Percentiles rank a stretch among this genome's conserved stretches.
Evolutionary conservation across 192 early-diverging fungal species (phyloP).

Genomic region (Chytriomyces hyalinus): DNA sequence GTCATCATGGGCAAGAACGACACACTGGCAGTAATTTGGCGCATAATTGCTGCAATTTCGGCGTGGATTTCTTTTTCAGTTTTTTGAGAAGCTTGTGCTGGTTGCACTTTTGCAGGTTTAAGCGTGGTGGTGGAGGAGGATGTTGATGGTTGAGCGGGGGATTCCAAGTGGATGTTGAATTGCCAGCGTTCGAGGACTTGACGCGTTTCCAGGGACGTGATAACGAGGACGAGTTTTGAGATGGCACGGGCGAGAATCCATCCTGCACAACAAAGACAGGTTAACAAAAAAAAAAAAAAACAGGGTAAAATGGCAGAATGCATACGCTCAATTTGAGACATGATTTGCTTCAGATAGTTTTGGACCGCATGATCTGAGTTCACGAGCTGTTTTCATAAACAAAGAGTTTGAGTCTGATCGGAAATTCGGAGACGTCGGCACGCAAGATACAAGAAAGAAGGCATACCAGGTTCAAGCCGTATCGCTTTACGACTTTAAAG

Average conservation of each 20-base stretch:
- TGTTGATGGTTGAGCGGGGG: neutral
- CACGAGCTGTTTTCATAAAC: conserved; percentile 54
- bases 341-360: conserved; percentile 76
- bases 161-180: conserved; percentile 83
- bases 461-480: conserved; percentile 74
- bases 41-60: conserved; percentile 88
- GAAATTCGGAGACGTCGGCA: neutral
- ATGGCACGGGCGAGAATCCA: conserved; percentile 80
- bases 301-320: conserved; percentile 7
- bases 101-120: neutral
- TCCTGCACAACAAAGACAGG: conserved; percentile 44
- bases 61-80: conserved; percentile 66
- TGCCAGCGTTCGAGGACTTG: conserved; percentile 93
- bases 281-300: neutral
- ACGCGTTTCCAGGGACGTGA: conserved; percentile 81
- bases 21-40: conserved; percentile 89
- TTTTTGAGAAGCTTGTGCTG: conserved; percentile 15
- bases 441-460: neutral
- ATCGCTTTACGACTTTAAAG: conserved; percentile 85
- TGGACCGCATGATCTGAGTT: conserved; percentile 74
- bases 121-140: neutral
- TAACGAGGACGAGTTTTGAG: conserved; percentile 83
- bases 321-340: conserved; percentile 80
- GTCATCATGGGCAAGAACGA: conserved; percentile 88
- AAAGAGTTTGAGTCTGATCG: neutral